phyloP scores from a whole-genome alignment of 2,329 filamentous ascomycete species.

The Pyricularia grisea region DNA sequence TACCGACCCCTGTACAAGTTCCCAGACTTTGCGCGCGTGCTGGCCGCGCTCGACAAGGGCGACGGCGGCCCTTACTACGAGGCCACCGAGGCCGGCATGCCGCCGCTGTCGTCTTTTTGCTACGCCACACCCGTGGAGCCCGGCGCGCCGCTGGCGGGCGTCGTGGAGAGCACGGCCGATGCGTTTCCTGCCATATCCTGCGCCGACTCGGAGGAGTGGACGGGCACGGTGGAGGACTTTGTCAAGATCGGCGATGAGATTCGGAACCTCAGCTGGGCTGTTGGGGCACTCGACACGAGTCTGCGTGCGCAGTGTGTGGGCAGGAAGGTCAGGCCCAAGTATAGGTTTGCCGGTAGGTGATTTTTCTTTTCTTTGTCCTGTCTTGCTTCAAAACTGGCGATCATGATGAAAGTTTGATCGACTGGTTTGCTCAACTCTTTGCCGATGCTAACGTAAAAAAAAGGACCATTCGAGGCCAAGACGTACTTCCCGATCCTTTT shows the following conservation, averaged over 20 bases:
- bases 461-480: constrained; percentile 17
- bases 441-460: constrained; percentile 2
- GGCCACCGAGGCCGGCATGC: constrained; percentile 7
- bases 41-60: constrained; percentile 31
- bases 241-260: constrained; percentile 22
- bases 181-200: constrained; percentile 37
- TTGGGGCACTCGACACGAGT: constrained; percentile 32
- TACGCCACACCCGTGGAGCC: constrained; percentile 19
- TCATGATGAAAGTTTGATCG: no score
- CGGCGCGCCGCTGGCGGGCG: constrained; percentile 17
- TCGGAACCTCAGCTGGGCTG: constrained; percentile 25
- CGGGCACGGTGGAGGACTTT: constrained; percentile 21
- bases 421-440: neutral
- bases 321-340: constrained; percentile 26
- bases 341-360: constrained; percentile 25
- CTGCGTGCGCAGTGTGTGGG: constrained; percentile 30
- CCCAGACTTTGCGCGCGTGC: constrained; percentile 28
- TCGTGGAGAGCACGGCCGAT: constrained; percentile 26
- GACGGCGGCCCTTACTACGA: constrained; percentile 33
- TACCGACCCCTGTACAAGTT: constrained; percentile 36
- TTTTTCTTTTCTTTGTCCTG: neutral
- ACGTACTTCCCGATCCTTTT: constrained; percentile 34
- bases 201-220: constrained; percentile 25
- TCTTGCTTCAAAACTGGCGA: constrained; percentile 5
- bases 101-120: constrained; percentile 17